Conservation (phyloP, 768 basidiomycete genomes). For the Sporobolomyces roseus region DNA sequence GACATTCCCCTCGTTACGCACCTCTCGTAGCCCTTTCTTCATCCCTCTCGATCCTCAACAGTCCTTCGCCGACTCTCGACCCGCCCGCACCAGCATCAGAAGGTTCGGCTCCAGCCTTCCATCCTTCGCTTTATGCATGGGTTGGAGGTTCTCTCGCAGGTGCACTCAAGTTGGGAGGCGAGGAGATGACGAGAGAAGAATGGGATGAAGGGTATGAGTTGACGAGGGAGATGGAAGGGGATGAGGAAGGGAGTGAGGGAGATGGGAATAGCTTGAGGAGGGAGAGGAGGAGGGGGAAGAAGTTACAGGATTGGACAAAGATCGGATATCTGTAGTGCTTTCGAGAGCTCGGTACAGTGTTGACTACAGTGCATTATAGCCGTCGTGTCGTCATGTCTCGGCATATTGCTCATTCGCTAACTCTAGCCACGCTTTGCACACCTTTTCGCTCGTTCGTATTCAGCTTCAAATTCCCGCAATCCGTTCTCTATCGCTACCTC, state of each 20-base stretch:
- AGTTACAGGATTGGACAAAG: neutral
- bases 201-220: conserved; percentile 61
- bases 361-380: too few species aligned
- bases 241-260: neutral
- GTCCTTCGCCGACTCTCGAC: conserved; percentile 56
- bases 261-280: neutral
- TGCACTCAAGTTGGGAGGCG: conserved; percentile 78
- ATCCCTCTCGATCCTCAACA: conserved; percentile 77
- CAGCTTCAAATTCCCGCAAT: too few species aligned
- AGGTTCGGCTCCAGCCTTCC: conserved; percentile 83
- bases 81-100: conserved; percentile 49
- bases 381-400: too few species aligned
- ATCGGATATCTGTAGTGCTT: too few species aligned
- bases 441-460: too few species aligned
- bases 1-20: conserved; percentile 62
- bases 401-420: too few species aligned
- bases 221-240: conserved; percentile 47
- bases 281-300: conserved; percentile 1
- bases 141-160: conserved; percentile 90
- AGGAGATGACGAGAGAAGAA: conserved; percentile 72
- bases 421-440: too few species aligned
- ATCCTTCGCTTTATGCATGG: conserved; percentile 77
- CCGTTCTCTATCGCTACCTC: too few species aligned
- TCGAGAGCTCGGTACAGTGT: too few species aligned
- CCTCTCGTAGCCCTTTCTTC: conserved; percentile 66